These are phyloP conservation scores for Knoxia roxburghii DNA, from an alignment of 257 asterid genomes.

Conservation along the genomic window DNA sequence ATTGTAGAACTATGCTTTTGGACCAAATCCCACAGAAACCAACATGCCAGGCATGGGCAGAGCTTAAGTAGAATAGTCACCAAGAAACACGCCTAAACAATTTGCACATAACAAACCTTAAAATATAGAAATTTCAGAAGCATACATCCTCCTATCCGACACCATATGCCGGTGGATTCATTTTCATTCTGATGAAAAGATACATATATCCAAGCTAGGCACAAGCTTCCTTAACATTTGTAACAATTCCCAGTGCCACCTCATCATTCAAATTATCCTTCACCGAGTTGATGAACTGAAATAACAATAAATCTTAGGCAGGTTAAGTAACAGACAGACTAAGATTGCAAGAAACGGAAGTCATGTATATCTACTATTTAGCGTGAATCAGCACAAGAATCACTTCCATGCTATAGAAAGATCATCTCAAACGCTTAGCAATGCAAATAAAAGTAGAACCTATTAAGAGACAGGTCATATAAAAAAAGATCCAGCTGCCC, in stretches of 20 bases:
- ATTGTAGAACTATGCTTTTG: not conserved
- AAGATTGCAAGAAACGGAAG: conserved; percentile 1
- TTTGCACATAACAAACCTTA: not conserved
- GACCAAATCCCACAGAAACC: conserved; percentile 1
- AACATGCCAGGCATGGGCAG: not conserved
- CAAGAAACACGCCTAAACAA: conserved; percentile 2
- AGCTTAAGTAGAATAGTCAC: not conserved
- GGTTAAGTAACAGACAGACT: not conserved
- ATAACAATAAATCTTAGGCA: conserved; percentile 12
- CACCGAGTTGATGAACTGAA: conserved; percentile 88
- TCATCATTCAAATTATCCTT: conserved; percentile 96
- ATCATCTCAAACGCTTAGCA: not conserved
- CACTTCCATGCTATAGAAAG: not conserved
- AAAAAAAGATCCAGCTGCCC: not conserved
- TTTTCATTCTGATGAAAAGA: conserved; percentile 95
- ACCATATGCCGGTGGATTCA: conserved; percentile 96
- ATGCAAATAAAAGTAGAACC: not conserved
- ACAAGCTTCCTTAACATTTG: conserved; percentile 99
- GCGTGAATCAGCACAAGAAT: not conserved
- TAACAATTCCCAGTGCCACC: conserved; percentile 98
- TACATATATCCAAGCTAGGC: conserved; percentile 98
- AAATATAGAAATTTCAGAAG: not conserved
- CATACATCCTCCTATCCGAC: conserved; percentile 99
- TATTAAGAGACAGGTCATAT: not conserved
- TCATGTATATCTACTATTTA: not conserved